Evolutionary conservation across 106 monocot genomes (phyloP), one percentile per base, ranked within the genome.

Genomic region (Dioscorea dumetorum): DNA sequence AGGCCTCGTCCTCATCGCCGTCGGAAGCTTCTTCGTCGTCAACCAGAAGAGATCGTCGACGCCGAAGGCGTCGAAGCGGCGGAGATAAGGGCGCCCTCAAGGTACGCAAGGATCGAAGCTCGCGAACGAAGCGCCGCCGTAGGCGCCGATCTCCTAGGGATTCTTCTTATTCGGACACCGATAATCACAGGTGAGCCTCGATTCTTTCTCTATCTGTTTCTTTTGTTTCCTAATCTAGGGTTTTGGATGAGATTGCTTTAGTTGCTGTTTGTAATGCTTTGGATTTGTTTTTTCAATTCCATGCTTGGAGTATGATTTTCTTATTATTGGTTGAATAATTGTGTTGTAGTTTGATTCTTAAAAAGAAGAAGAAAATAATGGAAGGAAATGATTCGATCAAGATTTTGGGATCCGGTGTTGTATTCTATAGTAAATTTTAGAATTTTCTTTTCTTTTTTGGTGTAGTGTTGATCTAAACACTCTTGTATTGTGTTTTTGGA

Each of bases 91-190:
- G 68, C 35, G 81, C 66, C 13, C 71, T 85, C 3, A 85, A 81
- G 78, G 78, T 81, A 31, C 77, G 77, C 19, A 85, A 78, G 64
- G 74, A 69, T 50, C 78, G 69, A 22, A 67, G 71, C 18, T 72
- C 66, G 33, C 69, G 71, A 17, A 61, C 53, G 20, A 85, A 72
- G 77, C 73, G 74, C 28, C 64, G 62, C 62, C 69, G 71, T 50
- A 81, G 53, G 68, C 81, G 59, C 35, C 60, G 77, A 17, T 74
- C 71, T n/a, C 22, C 71, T 50, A 24, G 35, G 20, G 80, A 58
- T 24, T 70, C 49, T 22, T 70, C 79, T 22, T 79, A 76, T 23
- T 76, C 70, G 12, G 33, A 57, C 21, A 58, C 70, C 17, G 61
- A 83, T 62, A 61, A 61, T 21, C 70, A 74, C 56, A 74, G 82